A percentile compares a stretch with the other conserved stretches of the same genome.
Evolutionary conservation across 768 basidiomycete genomes (phyloP).

Genomic region (Phylloporus arenicola): DNA sequence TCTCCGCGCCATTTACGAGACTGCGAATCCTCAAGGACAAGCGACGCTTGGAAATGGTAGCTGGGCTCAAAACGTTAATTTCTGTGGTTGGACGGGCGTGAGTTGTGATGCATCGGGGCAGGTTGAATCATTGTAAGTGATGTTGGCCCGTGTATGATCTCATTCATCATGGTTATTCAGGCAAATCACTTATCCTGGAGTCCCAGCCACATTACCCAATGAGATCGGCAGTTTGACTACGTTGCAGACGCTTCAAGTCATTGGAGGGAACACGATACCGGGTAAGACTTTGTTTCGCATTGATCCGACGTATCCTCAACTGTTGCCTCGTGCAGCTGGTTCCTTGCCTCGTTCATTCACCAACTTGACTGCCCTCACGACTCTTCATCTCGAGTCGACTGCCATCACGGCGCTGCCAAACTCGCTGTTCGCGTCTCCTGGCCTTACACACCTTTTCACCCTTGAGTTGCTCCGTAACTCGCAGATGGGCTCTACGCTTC

Average conservation of each 20-base stretch:
- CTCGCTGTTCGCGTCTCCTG: slow-evolving; percentile 29
- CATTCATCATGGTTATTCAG: slow-evolving; percentile 14
- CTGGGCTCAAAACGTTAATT: slow-evolving; percentile 42
- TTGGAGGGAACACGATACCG: slow-evolving; percentile 40
- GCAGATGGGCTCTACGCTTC: slow-evolving; percentile 35
- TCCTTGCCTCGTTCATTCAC: slow-evolving; percentile 36
- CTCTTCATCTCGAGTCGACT: slow-evolving; percentile 40
- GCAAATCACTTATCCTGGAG: slow-evolving; percentile 40
- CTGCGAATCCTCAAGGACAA: slow-evolving; percentile 34
- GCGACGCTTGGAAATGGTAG: slow-evolving; percentile 35
- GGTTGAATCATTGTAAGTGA: slow-evolving; percentile 39
- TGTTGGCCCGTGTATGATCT: background rate
- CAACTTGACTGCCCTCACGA: slow-evolving; percentile 33
- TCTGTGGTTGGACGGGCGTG: slow-evolving; percentile 46
- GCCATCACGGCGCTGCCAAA: slow-evolving; percentile 33
- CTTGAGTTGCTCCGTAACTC: slow-evolving; percentile 38
- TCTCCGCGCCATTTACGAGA: slow-evolving; percentile 40
- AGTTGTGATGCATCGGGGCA: slow-evolving; percentile 37
- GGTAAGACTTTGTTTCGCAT: slow-evolving; percentile 26
- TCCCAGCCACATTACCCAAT: slow-evolving; percentile 40
- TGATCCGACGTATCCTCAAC: background rate
- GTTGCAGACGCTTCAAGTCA: slow-evolving; percentile 34
- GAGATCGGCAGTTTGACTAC: slow-evolving; percentile 38
- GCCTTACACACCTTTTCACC: slow-evolving; percentile 30
- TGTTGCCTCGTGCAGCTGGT: slow-evolving; percentile 31